Percentiles rank a stretch among this genome's conserved stretches.
These are phyloP conservation scores for Sophora flavescens DNA, from an alignment of 306 rosid species.

Conservation along the genomic window DNA sequence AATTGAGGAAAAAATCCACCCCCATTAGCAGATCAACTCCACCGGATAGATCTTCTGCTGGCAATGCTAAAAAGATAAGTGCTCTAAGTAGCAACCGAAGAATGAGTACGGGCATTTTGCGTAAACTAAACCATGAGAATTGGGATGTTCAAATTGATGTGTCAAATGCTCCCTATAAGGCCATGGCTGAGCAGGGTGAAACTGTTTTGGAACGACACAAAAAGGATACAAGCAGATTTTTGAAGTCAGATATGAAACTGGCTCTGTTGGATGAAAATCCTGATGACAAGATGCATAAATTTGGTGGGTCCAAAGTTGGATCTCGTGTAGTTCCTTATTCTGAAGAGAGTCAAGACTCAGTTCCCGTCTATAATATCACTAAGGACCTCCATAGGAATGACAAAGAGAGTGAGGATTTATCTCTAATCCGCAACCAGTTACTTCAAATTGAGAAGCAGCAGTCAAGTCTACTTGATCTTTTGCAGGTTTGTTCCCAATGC, in stretches of 20 bases:
- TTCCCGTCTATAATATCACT: slow-evolving; percentile 53
- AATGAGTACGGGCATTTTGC: slow-evolving; percentile 50
- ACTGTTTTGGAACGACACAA: slow-evolving; percentile 51
- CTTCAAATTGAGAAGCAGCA: slow-evolving; percentile 92
- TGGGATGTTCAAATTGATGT: slow-evolving; percentile 67
- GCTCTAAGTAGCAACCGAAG: slow-evolving; percentile 52
- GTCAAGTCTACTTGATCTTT: slow-evolving; percentile 78
- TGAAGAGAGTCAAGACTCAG: slow-evolving; percentile 62
- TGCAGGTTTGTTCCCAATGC: slow-evolving; percentile 78
- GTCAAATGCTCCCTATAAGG: slow-evolving; percentile 47
- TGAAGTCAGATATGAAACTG: slow-evolving; percentile 64
- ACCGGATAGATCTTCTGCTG: slow-evolving; percentile 63
- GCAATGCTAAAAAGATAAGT: slow-evolving; percentile 64
- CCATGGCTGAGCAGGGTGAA: slow-evolving; percentile 50
- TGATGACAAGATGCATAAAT: slow-evolving; percentile 61
- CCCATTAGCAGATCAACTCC: slow-evolving; percentile 60
- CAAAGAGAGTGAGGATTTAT: slow-evolving; percentile 65
- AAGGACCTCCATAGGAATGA: slow-evolving; percentile 57
- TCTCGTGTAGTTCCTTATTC: slow-evolving; percentile 88
- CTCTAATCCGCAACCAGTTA: slow-evolving; percentile 81
- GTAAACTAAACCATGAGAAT: slow-evolving; percentile 57
- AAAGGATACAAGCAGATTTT: slow-evolving; percentile 53
- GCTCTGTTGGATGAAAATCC: slow-evolving; percentile 60
- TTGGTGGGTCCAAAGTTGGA: slow-evolving; percentile 68
- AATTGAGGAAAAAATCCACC: slow-evolving; percentile 57